Evolutionary conservation across 2,329 filamentous ascomycete genomes (phyloP).

Genomic region (Fusarium falciforme): DNA sequence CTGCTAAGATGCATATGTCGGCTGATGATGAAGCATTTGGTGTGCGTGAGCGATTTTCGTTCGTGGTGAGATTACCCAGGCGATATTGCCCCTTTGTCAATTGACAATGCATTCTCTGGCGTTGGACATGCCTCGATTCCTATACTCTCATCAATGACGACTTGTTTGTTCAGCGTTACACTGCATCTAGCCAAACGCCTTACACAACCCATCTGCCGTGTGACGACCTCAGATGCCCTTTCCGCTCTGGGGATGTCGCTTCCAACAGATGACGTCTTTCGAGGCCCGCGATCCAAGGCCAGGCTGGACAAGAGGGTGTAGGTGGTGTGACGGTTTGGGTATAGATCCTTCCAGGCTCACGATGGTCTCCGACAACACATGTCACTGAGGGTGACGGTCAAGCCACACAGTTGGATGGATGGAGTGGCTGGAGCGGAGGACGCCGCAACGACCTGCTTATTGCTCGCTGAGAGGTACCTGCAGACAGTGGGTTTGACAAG

Average conservation of each 20-base stretch:
- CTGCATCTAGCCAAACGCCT: conserved; percentile 1
- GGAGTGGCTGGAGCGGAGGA: conserved; percentile 2
- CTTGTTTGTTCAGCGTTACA: conserved; percentile 9
- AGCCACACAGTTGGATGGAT: conserved; percentile 1
- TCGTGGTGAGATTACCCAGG: not conserved
- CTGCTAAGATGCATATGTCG: conserved; percentile 13
- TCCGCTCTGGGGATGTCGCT: not conserved
- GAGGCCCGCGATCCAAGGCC: conserved; percentile 13
- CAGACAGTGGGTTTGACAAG: not conserved
- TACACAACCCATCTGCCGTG: not conserved
- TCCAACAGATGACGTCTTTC: conserved; percentile 26
- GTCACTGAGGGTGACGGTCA: not conserved
- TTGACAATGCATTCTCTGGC: not conserved
- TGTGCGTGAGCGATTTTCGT: conserved; percentile 17
- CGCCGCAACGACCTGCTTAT: not conserved
- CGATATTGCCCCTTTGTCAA: not conserved
- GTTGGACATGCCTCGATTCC: not conserved
- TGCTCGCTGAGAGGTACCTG: conserved; percentile 1
- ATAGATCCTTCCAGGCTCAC: conserved; percentile 15
- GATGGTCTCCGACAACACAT: conserved; percentile 2
- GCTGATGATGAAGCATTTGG: conserved; percentile 13
- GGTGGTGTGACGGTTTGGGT: conserved; percentile 14
- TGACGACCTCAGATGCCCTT: conserved; percentile 1
- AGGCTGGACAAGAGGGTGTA: not conserved
- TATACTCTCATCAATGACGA: conserved; percentile 13